phyloP scores from a whole-genome alignment of 169 alveolate genomes.

The Neospora caninum region DNA sequence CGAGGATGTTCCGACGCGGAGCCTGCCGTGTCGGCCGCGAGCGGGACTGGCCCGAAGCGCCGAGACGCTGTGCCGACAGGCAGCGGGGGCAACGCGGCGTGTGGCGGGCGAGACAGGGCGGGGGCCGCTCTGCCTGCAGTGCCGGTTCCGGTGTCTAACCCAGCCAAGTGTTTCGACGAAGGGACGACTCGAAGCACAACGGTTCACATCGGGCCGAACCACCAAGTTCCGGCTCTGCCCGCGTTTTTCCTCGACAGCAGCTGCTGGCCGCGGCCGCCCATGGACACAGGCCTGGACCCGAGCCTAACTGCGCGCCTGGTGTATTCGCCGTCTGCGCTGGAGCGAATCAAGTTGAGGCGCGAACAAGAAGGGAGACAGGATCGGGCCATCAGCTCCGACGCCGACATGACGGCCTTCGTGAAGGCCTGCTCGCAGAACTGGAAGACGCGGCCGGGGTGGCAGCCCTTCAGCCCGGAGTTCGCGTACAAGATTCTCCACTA shows the following conservation, averaged over 20 bases:
- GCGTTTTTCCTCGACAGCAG: conserved; percentile 80
- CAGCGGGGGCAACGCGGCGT: neutral
- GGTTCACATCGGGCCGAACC: conserved; percentile 82
- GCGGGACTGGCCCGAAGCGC: neutral
- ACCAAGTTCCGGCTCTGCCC: conserved; percentile 87
- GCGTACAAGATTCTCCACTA: conserved; percentile 86
- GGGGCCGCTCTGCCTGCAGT: neutral
- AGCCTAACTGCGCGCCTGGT: conserved; percentile 78
- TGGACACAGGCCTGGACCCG: conserved; percentile 58
- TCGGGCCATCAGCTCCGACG: conserved; percentile 80
- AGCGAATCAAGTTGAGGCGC: conserved; percentile 77
- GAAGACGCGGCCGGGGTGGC: conserved; percentile 89
- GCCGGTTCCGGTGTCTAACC: neutral
- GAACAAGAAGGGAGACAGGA: conserved; percentile 80
- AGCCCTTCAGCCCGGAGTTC: conserved; percentile 88
- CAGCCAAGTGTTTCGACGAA: conserved; percentile 59
- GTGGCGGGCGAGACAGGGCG: neutral
- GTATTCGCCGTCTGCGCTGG: conserved; percentile 84
- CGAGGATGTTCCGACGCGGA: neutral
- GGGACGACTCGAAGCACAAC: conserved; percentile 65
- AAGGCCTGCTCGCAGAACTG: conserved; percentile 84
- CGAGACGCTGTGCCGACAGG: neutral
- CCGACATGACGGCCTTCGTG: conserved; percentile 83
- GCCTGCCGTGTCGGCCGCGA: neutral
- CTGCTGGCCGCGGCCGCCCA: conserved; percentile 54